Percentiles rank a stretch among this genome's conserved stretches.
These are phyloP conservation scores for Imleria badia DNA, from an alignment of 768 basidiomycete species.

Conservation along the genomic window DNA sequence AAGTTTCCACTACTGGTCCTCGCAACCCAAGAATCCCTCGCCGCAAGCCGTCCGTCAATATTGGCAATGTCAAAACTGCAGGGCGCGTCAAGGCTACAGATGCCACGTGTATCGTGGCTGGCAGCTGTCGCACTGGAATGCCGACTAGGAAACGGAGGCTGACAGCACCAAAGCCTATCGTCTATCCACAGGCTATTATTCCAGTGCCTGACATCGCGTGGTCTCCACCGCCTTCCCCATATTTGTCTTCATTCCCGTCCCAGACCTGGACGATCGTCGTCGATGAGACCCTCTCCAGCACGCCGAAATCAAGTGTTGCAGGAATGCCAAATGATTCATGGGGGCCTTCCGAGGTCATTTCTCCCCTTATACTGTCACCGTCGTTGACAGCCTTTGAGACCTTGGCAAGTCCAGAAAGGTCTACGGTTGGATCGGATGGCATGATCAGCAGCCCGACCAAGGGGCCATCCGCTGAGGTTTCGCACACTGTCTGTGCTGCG, in stretches of 20 bases:
- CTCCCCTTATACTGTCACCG: not conserved
- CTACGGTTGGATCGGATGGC: not conserved
- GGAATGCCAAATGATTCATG: not conserved
- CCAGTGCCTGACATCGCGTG: not conserved
- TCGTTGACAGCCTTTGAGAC: not conserved
- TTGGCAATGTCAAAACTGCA: not conserved
- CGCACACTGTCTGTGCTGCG: not conserved
- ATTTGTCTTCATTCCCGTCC: slow-evolving; percentile 4
- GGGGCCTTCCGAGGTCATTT: not conserved
- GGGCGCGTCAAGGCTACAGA: not conserved
- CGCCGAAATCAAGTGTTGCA: too few relatives aligned
- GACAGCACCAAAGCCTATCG: not conserved
- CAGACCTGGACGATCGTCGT: slow-evolving; percentile 1
- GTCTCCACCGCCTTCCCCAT: not conserved
- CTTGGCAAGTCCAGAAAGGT: not conserved
- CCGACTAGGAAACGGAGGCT: not conserved
- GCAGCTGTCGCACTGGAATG: not conserved
- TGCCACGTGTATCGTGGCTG: not conserved
- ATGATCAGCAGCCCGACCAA: not conserved
- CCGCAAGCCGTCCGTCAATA: not conserved
- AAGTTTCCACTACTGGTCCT: not conserved
- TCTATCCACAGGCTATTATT: not conserved
- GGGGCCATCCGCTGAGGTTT: not conserved
- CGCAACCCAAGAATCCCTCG: too few relatives aligned
- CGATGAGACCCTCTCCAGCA: not conserved